Base-by-base conservation (phyloP, 768 basidiomycete genomes). In the Boletus barrowsii region DNA sequence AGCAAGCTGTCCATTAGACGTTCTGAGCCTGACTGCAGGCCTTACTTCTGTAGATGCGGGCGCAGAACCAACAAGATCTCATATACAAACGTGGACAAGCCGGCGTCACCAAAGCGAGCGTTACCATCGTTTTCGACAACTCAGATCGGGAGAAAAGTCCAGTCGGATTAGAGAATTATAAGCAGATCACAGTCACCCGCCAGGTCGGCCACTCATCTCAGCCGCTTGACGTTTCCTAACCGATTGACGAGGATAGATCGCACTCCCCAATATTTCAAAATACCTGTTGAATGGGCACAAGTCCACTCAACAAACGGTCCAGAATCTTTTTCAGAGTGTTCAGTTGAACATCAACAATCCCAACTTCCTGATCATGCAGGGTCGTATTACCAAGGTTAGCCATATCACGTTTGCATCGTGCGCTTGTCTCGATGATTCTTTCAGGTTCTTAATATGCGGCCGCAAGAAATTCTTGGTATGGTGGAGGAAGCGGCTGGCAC, bases 281-380 rank as follows among this genome's bases (percentile, higher is more conserved):
- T 98, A 97, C 71, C 84, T 99, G 15, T 72, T 98, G 40, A 98
- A 98, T 59, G 97, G 97, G 0, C 97, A 98, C 76, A 97, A 95
- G 64, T 79, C 93, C 4, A 83, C 84, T 4, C 93, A 97, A 60
- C 83, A 89, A 49, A 78, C 76, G 1, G 82, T 99, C 0, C 97
- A 97, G 64, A 88, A 85, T 29, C 78, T 98, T 14, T 98, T 99
- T 66, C 97, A 98, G 68, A 88, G 91, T 39, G 95, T 99, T 1
- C 94, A 97, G 70, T 83, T 99, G 60, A 98, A 98, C 68, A 98
- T 99, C 80, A 99, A 98, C 74, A 98, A 98, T 72, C 97, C 97
- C 42, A 98, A 98, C 69, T 98, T 98, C 75, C 80, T 99, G 54
- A 98, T 98, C 69, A 98, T 98, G 96, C 97, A 99, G 73, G 96